Conservation (phyloP, 768 basidiomycete genomes). For the Macrocybe gigantea region DNA sequence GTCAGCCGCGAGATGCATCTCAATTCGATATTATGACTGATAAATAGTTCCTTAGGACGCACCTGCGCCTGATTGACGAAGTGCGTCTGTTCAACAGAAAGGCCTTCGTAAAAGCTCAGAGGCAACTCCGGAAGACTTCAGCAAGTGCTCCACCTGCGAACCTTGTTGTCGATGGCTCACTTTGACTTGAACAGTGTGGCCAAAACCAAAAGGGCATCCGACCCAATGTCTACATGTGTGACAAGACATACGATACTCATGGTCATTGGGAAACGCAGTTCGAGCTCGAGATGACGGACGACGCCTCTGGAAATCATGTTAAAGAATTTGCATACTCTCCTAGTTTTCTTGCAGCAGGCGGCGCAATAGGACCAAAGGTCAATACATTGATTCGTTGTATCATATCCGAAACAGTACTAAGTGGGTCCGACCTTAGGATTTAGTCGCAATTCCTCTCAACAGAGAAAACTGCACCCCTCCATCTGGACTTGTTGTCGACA, state of each 20-base stretch:
- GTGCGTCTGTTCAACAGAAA: conserved; percentile 20
- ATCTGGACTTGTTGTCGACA: background rate
- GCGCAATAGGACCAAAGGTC: conserved; percentile 24
- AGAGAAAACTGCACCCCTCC: conserved; percentile 18
- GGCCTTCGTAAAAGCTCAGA: conserved; percentile 21
- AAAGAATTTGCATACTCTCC: conserved; percentile 13
- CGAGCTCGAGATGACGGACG: conserved; percentile 3
- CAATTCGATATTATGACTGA: background rate
- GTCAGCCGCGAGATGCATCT: conserved; percentile 8
- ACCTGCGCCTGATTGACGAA: conserved; percentile 26
- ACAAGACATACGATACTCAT: conserved; percentile 14
- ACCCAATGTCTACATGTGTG: conserved; percentile 12
- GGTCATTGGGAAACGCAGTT: conserved; percentile 18
- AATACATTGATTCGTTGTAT: background rate
- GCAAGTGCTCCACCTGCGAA: conserved; percentile 9
- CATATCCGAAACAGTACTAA: background rate
- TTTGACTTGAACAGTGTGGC: conserved; percentile 14
- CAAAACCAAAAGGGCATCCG: conserved; percentile 3
- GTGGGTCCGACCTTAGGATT: conserved; percentile 16
- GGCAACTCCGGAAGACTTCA: conserved; percentile 12
- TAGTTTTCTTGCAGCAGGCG: conserved; percentile 10
- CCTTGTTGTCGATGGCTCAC: background rate
- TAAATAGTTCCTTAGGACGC: conserved; percentile 18
- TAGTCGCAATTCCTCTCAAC: conserved; percentile 23
- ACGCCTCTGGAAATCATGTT: conserved; percentile 1